phyloP scores from a whole-genome alignment of 2,329 filamentous ascomycete genomes.

The Xylogone sp. region DNA sequence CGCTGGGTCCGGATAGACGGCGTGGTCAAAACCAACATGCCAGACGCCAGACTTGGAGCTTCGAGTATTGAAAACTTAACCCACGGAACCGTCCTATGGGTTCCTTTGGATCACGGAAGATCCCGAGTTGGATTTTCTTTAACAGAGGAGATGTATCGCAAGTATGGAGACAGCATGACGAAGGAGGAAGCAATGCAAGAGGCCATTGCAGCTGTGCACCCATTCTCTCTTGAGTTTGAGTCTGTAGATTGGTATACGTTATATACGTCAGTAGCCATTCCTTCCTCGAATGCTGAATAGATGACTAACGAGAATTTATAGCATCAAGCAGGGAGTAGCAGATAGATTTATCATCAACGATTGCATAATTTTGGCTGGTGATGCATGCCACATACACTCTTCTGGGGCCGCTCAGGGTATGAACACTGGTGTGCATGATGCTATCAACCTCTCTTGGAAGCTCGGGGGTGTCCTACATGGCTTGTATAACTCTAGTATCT shows the following conservation, averaged over 20 bases:
- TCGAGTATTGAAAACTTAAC: slow-evolving; percentile 3
- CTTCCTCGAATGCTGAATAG: no score
- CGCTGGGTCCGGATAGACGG: slow-evolving; percentile 10
- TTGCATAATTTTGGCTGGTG: slow-evolving; percentile 26
- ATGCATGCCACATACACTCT: slow-evolving; percentile 50
- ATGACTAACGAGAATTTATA: not conserved
- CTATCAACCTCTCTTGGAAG: slow-evolving; percentile 61
- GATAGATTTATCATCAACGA: slow-evolving; percentile 9
- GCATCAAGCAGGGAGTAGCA: not conserved
- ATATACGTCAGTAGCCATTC: not conserved
- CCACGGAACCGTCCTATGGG: slow-evolving; percentile 8
- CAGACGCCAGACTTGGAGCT: slow-evolving; percentile 1
- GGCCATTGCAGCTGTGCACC: slow-evolving; percentile 1
- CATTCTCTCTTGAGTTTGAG: slow-evolving; percentile 7
- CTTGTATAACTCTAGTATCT: slow-evolving; percentile 48
- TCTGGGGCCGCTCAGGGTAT: slow-evolving; percentile 62
- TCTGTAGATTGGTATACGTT: slow-evolving; percentile 2
- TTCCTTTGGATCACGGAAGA: slow-evolving; percentile 4
- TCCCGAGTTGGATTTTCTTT: slow-evolving; percentile 9
- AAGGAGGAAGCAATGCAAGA: slow-evolving; percentile 2
- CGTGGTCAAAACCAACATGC: slow-evolving; percentile 10
- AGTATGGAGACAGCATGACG: slow-evolving; percentile 1
- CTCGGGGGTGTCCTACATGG: slow-evolving; percentile 46
- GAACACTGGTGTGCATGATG: slow-evolving; percentile 55
- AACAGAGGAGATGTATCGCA: slow-evolving; percentile 3